Conservation (phyloP, 23 red algal genomes). For the Cyanidiococcus yangmingshanensis region DNA sequence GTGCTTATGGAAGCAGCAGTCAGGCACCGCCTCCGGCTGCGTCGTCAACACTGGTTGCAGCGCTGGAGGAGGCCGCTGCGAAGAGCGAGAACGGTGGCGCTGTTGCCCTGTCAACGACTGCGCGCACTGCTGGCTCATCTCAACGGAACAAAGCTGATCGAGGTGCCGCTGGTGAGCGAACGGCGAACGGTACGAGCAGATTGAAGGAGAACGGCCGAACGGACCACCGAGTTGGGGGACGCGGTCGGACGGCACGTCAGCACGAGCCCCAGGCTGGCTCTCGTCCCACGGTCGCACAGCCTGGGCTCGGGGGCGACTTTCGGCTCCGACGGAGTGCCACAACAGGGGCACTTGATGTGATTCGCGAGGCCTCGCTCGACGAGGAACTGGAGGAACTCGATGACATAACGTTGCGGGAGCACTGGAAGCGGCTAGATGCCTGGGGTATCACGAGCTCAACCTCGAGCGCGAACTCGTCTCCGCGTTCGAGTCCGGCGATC, state of each 20-base stretch:
- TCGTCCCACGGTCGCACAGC: no score
- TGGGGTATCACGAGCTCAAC: slow-evolving; percentile 4
- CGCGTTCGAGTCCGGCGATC: slow-evolving; percentile 8
- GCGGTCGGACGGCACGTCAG: background rate
- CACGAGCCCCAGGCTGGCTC: background rate
- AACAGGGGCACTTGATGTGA: slow-evolving; percentile 6
- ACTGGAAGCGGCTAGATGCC: slow-evolving; percentile 1
- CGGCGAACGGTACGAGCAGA: no score
- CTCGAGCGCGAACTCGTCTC: slow-evolving; percentile 19
- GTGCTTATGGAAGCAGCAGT: background rate
- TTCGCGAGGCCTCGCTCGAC: slow-evolving; percentile 6
- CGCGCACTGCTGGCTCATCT: no score
- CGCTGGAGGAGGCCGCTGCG: slow-evolving; percentile 7
- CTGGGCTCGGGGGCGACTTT: no score
- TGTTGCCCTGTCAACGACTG: no score
- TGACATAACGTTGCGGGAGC: background rate
- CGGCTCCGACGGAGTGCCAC: slow-evolving; percentile 1
- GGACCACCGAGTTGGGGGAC: no score
- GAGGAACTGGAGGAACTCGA: slow-evolving; percentile 2
- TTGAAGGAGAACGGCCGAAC: no score
- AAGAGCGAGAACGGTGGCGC: no score
- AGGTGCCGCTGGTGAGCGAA: background rate
- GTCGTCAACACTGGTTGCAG: background rate
- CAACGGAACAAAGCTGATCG: no score
- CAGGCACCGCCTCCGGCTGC: slow-evolving; percentile 15